These are phyloP conservation scores for Hordeum pubiflorum DNA, from an alignment of 202 grass and related monocot genomes.

Conservation along the genomic window DNA sequence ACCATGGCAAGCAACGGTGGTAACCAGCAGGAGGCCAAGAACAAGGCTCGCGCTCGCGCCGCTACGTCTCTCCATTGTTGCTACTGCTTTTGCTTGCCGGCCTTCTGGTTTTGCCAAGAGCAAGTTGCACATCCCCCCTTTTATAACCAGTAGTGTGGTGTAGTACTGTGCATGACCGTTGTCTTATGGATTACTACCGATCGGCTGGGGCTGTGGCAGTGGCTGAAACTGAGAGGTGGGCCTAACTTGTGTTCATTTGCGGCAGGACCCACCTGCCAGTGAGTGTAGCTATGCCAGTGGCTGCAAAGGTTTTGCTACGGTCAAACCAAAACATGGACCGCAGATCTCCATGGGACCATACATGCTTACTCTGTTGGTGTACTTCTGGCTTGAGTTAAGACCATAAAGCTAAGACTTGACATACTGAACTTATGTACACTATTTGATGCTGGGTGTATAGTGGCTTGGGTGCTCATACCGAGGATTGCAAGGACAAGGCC, in stretches of 20 bases:
- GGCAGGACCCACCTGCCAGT: not conserved
- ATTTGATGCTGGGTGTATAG: not conserved
- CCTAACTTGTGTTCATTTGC: not conserved
- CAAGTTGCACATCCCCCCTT: not conserved
- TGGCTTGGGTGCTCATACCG: not conserved
- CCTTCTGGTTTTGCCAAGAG: constrained; percentile 6
- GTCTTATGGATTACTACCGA: not conserved
- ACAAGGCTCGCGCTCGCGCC: not conserved
- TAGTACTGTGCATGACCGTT: not conserved
- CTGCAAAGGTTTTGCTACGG: not conserved
- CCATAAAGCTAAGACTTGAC: not conserved
- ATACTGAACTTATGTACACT: not conserved
- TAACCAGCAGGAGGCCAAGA: constrained; percentile 1
- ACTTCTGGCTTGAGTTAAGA: constrained; percentile 6
- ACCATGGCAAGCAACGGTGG: constrained; percentile 25
- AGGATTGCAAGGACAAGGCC: not conserved
- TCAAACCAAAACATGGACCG: not conserved
- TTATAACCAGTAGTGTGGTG: constrained; percentile 27
- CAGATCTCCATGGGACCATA: not conserved
- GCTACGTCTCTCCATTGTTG: constrained; percentile 30
- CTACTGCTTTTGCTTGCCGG: not conserved
- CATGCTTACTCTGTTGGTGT: not conserved
- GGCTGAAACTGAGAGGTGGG: not conserved
- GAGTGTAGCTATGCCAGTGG: not conserved
- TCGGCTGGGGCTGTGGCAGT: not conserved